Conservation (phyloP, 257 asterid species). For the Solanum infundibuliforme region DNA sequence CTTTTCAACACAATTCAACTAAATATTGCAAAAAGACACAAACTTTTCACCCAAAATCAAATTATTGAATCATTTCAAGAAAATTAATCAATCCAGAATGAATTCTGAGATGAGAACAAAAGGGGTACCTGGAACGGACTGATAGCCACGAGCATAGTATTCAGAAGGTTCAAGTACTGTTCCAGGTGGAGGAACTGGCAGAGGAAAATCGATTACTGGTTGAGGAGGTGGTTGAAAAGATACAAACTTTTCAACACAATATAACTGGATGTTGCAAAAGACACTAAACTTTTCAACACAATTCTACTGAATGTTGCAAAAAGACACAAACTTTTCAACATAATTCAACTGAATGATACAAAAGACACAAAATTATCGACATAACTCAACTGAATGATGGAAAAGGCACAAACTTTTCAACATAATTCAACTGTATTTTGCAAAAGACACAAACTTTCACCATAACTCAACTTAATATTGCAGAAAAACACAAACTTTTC, state of each 20-base stretch:
- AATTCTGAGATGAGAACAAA: background rate
- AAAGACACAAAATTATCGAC: too few species aligned
- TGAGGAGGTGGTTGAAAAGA: constrained; percentile 66
- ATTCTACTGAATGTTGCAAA: background rate
- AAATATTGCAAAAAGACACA: background rate
- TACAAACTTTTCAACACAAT: background rate
- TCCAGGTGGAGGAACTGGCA: constrained; percentile 82
- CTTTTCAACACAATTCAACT: background rate
- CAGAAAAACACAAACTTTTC: background rate
- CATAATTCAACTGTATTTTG: background rate
- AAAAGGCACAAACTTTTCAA: too few species aligned
- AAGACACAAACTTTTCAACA: background rate
- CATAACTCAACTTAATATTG: background rate
- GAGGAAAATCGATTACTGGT: constrained; percentile 72
- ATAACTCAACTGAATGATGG: too few species aligned
- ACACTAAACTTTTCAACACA: background rate
- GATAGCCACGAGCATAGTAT: constrained; percentile 68
- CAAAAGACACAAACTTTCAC: background rate
- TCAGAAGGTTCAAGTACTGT: constrained; percentile 30
- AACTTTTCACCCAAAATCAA: background rate
- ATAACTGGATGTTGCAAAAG: background rate
- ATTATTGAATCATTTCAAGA: background rate
- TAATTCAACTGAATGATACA: too few species aligned
- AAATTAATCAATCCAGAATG: background rate
- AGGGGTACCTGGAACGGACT: constrained; percentile 63